These are phyloP conservation scores for Dryadomyces quercus-mongolicae DNA, from an alignment of 2,329 filamentous ascomycete genomes.

Conservation along the genomic window DNA sequence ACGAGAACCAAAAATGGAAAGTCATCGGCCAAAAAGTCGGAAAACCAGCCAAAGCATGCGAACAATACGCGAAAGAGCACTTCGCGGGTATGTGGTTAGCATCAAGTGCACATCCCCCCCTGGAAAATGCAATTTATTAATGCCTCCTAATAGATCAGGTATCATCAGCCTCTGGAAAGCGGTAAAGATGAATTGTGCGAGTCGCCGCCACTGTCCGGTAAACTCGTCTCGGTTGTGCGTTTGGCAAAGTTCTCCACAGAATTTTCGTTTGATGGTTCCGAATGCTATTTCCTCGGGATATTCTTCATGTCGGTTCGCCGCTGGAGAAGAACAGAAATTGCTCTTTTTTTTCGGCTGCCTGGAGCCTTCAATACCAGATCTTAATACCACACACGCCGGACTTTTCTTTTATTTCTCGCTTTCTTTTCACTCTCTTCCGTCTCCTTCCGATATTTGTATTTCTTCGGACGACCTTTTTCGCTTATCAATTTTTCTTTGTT, in stretches of 20 bases:
- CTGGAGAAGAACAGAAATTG: background rate
- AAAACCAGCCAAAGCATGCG: slow-evolving; percentile 76
- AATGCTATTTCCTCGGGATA: background rate
- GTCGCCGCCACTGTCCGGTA: background rate
- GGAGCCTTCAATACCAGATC: background rate
- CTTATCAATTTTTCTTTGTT: background rate
- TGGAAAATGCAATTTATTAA: background rate
- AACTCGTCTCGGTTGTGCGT: background rate
- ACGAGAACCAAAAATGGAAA: slow-evolving; percentile 98
- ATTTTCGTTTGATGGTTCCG: background rate
- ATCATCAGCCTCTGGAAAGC: slow-evolving; percentile 22
- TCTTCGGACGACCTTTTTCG: background rate
- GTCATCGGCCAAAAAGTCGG: slow-evolving; percentile 91
- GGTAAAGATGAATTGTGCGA: slow-evolving; percentile 14
- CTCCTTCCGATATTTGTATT: background rate
- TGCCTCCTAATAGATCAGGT: slow-evolving; percentile 21
- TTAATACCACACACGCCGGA: background rate
- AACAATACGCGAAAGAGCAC: slow-evolving; percentile 92
- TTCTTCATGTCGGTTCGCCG: background rate
- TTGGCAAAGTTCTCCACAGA: background rate
- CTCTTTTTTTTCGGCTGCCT: background rate
- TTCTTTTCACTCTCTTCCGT: background rate
- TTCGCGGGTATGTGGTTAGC: slow-evolving; percentile 31
- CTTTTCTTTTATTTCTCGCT: background rate
- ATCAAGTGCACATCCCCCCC: background rate